Base-by-base conservation (phyloP, 306 rosid genomes). In the Acmispon strigosus region DNA sequence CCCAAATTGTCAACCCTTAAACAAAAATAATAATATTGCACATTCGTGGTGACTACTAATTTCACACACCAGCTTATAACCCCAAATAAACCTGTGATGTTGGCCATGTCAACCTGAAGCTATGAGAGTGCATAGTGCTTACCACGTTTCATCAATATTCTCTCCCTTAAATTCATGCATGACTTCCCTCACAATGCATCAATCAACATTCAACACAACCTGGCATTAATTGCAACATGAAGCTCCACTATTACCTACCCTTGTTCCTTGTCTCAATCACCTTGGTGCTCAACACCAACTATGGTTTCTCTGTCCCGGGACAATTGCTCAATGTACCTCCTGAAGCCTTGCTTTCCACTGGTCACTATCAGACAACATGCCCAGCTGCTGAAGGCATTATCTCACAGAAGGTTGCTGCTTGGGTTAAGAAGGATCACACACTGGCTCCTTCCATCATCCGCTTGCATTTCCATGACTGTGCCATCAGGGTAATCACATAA, bases 381-480 rank as follows among this genome's bases (percentile, higher is more conserved):
- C 89, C 92, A 0, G 74, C 80, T n/a, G 97, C 92, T 7, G 96
- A 93, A 76, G 78, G 76, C 67, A 87, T 93, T 49, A 88, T 93
- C 71, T 86, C 81, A 37, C 81, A 80, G 9, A 85, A 60, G 62
- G 85, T 87, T 11, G 56, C 74, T 58, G 84, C 91, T 51, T 90
- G 97, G 96, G 39, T 84, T 66, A 17, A 81, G 18, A 85, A 81
- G 37, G 96, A 93, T 62, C 78, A 74, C 32, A 88, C 96, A 3
- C 78, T 88, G 81, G 96, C 94, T 47, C 82, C 97, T 29, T 57
- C 88, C 61, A 77, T 93, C 64, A 85, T 90, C 50, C 94, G 94
- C 52, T 68, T 93, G 48, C 97, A 93, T 62, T 93, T 90, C 71
- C 98, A 90, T 43, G 98, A 90, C 16, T 90, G 97, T 15, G 89